Evolutionary conservation across 768 basidiomycete genomes (phyloP), one percentile per base, ranked within the genome.

Genomic region (Imleria badia): DNA sequence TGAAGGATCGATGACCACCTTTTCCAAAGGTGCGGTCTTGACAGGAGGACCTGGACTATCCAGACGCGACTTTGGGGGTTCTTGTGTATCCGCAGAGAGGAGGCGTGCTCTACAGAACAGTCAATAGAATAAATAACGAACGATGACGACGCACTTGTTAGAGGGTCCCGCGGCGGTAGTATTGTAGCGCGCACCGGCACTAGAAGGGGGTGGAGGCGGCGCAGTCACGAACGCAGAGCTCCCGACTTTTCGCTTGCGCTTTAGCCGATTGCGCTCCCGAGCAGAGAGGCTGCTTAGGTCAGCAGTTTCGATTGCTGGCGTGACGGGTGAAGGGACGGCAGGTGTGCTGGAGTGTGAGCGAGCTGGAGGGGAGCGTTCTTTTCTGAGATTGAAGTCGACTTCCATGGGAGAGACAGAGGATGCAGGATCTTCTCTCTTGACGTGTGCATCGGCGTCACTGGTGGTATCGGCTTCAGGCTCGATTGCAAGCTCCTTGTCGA

Each of bases 241-340:
- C 5, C 92, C 94, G 5, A 81, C 80, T 65, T 95, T 97, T 52
- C 95, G 88, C 68, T 98, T 98, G 29, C 97, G 82, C 71, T 99
- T 99, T 31, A 98, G 76, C 44, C 95, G 83, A 67, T 97, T 97
- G 31, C 90, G 84, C 72, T 98, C 96, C 50, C 97, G 85, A 12
- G 94, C 93, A 31, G 94, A 97, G 42, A 98, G 75, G 7, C 80
- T 81, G 40, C 65, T 74, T 5, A 76, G 56, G 58, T 86, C 84
- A 13, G 73, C 57, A 9, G 56, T 29, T 40, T 84, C 81, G 12
- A 35, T 33, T 0, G 71, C 70, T 5, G 74, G 70, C 6, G 73
- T 74, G 10, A 82, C 72, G 0, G 85, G 83, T 0, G 85, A 80
- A 3, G 81, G 76, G 33, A 60, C 71, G 1, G 69, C 75, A 33